Evolutionary conservation across 495 filamentous ascomycete genomes (phyloP).

Genomic region (Podospora pseudopauciseta): DNA sequence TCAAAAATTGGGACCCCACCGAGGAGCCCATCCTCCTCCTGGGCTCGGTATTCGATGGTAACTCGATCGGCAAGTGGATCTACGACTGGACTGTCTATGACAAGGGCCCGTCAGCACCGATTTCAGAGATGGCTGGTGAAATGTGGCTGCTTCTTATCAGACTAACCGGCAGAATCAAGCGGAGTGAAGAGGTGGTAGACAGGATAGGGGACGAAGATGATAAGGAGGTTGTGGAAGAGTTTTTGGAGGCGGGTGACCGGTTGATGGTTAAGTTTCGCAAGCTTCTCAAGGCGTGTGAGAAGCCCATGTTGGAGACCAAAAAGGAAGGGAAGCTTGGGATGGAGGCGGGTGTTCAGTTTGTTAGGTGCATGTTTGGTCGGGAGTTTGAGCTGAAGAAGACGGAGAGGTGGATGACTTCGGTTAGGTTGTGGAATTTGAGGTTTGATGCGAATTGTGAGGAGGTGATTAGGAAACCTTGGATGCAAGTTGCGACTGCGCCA

Average conservation of each 20-base stretch:
- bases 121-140: slow-evolving; percentile 89
- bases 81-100: slow-evolving; percentile 99
- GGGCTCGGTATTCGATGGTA: slow-evolving; percentile 95
- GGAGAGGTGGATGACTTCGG: slow-evolving; percentile 86
- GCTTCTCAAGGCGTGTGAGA: slow-evolving; percentile 84
- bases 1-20: slow-evolving; percentile 97
- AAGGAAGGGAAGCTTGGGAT: slow-evolving; percentile 73
- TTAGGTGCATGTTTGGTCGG: slow-evolving; percentile 91
- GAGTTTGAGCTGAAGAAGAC: slow-evolving; percentile 89
- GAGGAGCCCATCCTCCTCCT: slow-evolving; percentile 89
- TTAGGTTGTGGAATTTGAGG: slow-evolving; percentile 89
- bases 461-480: slow-evolving; percentile 60
- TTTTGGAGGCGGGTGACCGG: slow-evolving; percentile 85
- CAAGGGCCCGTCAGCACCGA: slow-evolving; percentile 78
- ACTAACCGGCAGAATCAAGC: slow-evolving; percentile 92
- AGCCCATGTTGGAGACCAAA: slow-evolving; percentile 70
- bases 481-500: not conserved
- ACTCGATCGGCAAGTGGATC: slow-evolving; percentile 97
- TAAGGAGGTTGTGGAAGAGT: slow-evolving; percentile 81
- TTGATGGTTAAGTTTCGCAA: slow-evolving; percentile 82
- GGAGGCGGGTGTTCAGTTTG: slow-evolving; percentile 92
- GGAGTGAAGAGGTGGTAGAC: slow-evolving; percentile 74
- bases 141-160: slow-evolving; percentile 94
- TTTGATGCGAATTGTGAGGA: slow-evolving; percentile 97
- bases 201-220: slow-evolving; percentile 68